Evolutionary conservation across 257 asterid species (phyloP).

Genomic region (Knoxia roxburghii): DNA sequence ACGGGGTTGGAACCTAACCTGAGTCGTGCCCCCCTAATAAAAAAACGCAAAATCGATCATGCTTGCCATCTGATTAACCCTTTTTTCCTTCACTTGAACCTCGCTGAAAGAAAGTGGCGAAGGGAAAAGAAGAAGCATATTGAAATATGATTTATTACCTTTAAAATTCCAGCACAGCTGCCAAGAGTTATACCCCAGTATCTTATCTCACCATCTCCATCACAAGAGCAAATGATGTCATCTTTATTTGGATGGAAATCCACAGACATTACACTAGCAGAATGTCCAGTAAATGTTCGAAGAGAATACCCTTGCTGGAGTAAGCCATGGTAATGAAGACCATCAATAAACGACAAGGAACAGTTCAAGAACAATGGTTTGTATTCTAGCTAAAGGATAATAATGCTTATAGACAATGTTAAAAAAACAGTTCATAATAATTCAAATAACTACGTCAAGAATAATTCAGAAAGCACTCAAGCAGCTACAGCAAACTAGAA

Average conservation of each 20-base stretch:
- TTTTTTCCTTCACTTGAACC: not conserved
- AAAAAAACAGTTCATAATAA: too few species aligned
- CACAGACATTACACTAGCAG: slow-evolving; percentile 80
- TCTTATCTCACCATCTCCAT: slow-evolving; percentile 89
- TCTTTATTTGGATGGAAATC: slow-evolving; percentile 96
- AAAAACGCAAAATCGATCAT: slow-evolving; percentile 16
- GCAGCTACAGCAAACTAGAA: not conserved
- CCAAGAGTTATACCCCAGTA: slow-evolving; percentile 84
- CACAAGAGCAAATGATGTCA: slow-evolving; percentile 91
- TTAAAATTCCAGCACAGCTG: slow-evolving; percentile 63
- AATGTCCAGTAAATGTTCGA: slow-evolving; percentile 84
- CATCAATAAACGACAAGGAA: not conserved
- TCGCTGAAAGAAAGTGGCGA: not conserved
- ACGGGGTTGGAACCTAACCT: slow-evolving; percentile 95
- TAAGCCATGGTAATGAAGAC: not conserved
- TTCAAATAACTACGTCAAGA: not conserved
- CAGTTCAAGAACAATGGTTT: not conserved
- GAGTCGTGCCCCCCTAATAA: slow-evolving; percentile 75
- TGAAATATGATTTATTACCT: slow-evolving; percentile 35
- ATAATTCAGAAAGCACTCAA: not conserved
- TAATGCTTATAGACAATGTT: too few species aligned
- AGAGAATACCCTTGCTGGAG: slow-evolving; percentile 78
- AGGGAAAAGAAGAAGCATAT: not conserved
- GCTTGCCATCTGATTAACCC: slow-evolving; percentile 6
- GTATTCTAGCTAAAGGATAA: not conserved